Conservation (phyloP, 1,284 basidiomycete species). For the Ceratobasidium sp. region DNA sequence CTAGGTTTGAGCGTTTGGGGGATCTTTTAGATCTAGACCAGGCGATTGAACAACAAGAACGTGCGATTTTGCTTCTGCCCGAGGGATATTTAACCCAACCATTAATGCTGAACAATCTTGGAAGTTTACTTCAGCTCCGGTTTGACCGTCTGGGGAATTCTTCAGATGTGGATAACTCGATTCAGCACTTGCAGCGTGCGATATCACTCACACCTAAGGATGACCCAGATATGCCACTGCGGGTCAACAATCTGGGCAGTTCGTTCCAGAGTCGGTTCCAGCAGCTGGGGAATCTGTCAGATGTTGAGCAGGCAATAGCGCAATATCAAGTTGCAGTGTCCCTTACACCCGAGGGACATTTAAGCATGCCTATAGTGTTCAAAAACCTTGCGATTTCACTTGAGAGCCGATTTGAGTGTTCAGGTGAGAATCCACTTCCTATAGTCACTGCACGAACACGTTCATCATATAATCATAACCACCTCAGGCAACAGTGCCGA, state of each 20-base stretch:
- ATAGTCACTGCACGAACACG: too few species aligned
- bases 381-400: neutral
- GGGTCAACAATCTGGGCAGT: neutral
- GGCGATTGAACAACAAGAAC: neutral
- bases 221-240: neutral
- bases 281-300: neutral
- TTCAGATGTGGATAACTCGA: conserved; percentile 7
- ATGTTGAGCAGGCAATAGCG: conserved; percentile 6
- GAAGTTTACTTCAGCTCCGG: neutral
- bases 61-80: neutral
- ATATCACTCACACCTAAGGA: neutral
- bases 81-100: neutral
- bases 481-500: neutral
- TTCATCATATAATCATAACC: too few species aligned
- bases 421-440: too few species aligned
- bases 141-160: neutral
- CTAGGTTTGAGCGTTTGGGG: neutral
- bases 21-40: neutral
- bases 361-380: too few species aligned
- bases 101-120: conserved; percentile 8
- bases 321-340: neutral
- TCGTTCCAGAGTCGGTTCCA: conserved; percentile 5
- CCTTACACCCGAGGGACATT: neutral
- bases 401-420: neutral
- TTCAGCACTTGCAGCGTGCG: conserved; percentile 1